Evolutionary conservation across 495 filamentous ascomycete genomes (phyloP).

Genomic region (Tuber borchii): DNA sequence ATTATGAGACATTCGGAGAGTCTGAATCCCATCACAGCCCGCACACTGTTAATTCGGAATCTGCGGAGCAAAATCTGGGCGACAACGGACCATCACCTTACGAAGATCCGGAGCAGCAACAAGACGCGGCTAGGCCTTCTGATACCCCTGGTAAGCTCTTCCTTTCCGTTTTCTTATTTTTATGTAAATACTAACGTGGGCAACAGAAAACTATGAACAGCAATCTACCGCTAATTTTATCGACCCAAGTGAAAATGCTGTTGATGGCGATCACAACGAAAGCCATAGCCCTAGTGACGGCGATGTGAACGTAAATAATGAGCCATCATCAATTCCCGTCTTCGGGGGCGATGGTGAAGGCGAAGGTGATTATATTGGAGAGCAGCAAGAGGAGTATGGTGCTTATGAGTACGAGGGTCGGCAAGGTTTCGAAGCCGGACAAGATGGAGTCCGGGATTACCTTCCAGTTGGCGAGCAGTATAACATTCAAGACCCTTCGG

Average conservation of each 20-base stretch:
- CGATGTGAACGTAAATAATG: slow-evolving; percentile 5
- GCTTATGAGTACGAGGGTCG: slow-evolving; percentile 22
- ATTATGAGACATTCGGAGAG: slow-evolving; percentile 29
- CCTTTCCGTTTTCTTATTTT: slow-evolving; percentile 1
- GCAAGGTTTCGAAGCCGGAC: slow-evolving; percentile 22
- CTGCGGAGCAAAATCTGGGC: slow-evolving; percentile 2
- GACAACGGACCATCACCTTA: slow-evolving; percentile 5
- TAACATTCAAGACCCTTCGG: slow-evolving; percentile 5
- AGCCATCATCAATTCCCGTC: slow-evolving; percentile 33
- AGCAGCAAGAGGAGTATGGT: slow-evolving; percentile 23
- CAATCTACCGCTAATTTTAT: slow-evolving; percentile 15
- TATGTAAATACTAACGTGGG: slow-evolving; percentile 1
- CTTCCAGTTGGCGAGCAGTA: slow-evolving; percentile 10
- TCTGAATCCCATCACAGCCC: slow-evolving; percentile 3
- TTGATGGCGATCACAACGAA: slow-evolving; percentile 5
- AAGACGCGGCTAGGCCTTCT: slow-evolving; percentile 5
- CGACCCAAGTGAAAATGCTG: slow-evolving; percentile 6
- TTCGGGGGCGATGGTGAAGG: slow-evolving; percentile 22
- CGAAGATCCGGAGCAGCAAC: slow-evolving; percentile 14
- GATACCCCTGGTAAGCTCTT: slow-evolving; percentile 2
- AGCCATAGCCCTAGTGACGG: slow-evolving; percentile 6
- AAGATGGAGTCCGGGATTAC: slow-evolving; percentile 17
- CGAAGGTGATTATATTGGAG: slow-evolving; percentile 25
- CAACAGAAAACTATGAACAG: slow-evolving; percentile 12
- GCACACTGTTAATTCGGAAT: background rate